Evolutionary conservation across 306 rosid genomes (phyloP).

Genomic region (Acacia melanoxylon): DNA sequence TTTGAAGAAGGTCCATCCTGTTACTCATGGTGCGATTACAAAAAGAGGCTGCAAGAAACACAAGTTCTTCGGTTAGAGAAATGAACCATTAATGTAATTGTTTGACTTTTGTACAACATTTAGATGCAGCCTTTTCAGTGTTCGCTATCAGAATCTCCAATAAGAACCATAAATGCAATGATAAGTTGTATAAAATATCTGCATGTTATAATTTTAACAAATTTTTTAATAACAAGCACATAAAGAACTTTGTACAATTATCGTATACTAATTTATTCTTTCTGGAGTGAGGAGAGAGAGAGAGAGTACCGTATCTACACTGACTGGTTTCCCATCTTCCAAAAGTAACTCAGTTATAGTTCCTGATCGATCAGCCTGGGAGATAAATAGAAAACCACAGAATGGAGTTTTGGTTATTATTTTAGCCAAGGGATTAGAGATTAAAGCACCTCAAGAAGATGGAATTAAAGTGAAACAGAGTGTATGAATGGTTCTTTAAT

Average conservation of each 20-base stretch:
- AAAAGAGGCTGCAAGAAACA: slow-evolving; percentile 71
- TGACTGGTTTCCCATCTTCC: slow-evolving; percentile 83
- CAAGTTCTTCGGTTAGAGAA: slow-evolving; percentile 24
- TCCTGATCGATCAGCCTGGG: slow-evolving; percentile 90
- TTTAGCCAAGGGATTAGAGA: not conserved
- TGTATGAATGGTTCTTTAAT: not conserved
- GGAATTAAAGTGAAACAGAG: not conserved
- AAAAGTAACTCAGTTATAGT: slow-evolving; percentile 59
- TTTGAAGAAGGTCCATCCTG: slow-evolving; percentile 21
- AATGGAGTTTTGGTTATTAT: not conserved
- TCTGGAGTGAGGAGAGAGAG: not conserved
- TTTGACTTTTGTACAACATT: not conserved
- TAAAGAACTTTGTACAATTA: not conserved
- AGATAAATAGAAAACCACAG: slow-evolving; percentile 18
- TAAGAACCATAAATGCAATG: not conserved
- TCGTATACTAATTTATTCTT: not conserved
- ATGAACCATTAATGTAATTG: not conserved
- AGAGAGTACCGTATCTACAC: slow-evolving; percentile 66
- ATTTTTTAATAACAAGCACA: not conserved
- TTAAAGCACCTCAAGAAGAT: not conserved
- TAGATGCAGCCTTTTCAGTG: not conserved
- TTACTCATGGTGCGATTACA: slow-evolving; percentile 62
- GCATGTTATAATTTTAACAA: not conserved
- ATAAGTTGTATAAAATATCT: not conserved
- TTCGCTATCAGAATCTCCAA: not conserved